These are phyloP conservation scores for Neonectria punicea DNA, from an alignment of 2,329 filamentous ascomycete genomes.

Conservation along the genomic window DNA sequence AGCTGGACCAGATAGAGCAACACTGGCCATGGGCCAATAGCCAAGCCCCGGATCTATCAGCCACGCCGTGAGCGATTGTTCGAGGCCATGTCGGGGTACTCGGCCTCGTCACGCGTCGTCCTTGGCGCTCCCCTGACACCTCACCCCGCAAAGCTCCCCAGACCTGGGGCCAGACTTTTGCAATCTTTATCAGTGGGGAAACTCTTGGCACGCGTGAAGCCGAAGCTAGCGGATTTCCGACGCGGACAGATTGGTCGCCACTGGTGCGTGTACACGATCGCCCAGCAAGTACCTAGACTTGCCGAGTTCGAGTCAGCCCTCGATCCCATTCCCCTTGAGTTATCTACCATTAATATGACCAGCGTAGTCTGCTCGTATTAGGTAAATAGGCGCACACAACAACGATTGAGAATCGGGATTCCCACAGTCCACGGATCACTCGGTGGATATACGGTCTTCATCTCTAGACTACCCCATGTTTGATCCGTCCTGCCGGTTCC, in stretches of 20 bases:
- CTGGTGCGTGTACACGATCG: neutral
- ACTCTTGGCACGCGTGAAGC: neutral
- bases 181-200: neutral
- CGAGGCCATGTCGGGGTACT: no score
- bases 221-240: constrained; percentile 15
- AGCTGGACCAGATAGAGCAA: neutral
- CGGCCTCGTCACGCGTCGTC: no score
- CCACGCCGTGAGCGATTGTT: no score
- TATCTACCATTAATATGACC: no score
- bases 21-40: neutral
- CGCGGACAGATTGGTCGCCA: neutral
- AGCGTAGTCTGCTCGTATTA: no score
- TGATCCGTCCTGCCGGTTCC: no score
- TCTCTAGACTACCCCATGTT: no score
- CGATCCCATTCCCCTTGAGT: no score
- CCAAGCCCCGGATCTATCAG: neutral
- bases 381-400: no score
- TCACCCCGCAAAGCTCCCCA: neutral
- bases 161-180: neutral
- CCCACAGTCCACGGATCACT: no score
- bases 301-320: no score
- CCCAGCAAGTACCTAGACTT: neutral
- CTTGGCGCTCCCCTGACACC: neutral
- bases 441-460: no score
- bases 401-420: neutral